Conservation (phyloP, 306 rosid species). For the Macrotyloma uniflorum region DNA sequence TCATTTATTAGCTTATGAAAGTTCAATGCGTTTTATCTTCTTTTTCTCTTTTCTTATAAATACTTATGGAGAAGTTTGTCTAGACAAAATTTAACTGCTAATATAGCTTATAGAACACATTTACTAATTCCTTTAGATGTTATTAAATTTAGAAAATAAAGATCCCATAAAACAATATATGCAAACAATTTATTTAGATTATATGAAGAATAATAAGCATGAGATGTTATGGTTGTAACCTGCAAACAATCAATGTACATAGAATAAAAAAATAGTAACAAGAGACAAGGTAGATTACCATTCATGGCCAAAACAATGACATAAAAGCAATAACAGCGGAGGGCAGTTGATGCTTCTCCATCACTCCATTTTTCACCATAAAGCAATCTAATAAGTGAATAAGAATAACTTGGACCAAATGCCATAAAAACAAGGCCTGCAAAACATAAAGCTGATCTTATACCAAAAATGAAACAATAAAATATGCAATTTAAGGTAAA, state of each 20-base stretch:
- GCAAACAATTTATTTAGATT: background rate
- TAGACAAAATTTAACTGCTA: background rate
- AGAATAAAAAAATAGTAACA: conserved; percentile 8
- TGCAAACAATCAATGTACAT: background rate
- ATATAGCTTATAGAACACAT: background rate
- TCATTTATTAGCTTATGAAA: background rate
- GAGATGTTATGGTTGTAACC: conserved; percentile 27
- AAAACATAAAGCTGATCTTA: conserved; percentile 42
- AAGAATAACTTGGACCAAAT: conserved; percentile 93
- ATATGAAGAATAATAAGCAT: conserved; percentile 3
- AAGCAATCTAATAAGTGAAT: conserved; percentile 86
- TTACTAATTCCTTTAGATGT: background rate
- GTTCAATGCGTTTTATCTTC: background rate
- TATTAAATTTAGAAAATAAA: conserved; percentile 19
- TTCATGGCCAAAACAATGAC: conserved; percentile 92
- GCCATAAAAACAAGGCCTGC: conserved; percentile 90
- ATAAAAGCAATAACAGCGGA: conserved; percentile 79
- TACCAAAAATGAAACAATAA: conserved; percentile 27
- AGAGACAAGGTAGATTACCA: conserved; percentile 51
- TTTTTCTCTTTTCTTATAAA: background rate
- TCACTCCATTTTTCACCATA: conserved; percentile 96
- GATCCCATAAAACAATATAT: background rate
- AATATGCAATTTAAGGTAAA: conserved; percentile 32
- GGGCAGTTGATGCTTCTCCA: conserved; percentile 90
- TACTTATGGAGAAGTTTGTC: background rate